A percentile compares a stretch with the other conserved stretches of the same genome.
Conservation (phyloP, 805 yeast species). For the Kuraishia cidri region DNA sequence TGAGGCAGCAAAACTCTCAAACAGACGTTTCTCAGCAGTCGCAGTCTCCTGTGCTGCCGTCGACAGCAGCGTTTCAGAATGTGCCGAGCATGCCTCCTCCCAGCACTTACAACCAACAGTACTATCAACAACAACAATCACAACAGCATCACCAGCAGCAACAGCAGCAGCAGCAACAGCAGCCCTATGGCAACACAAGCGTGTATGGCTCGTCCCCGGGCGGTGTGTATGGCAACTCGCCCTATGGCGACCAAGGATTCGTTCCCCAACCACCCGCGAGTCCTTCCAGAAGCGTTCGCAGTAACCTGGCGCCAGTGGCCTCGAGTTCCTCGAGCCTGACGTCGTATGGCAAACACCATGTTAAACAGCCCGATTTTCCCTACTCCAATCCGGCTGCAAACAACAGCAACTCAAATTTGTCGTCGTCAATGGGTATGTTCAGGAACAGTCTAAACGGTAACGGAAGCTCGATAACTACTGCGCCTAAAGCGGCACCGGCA, state of each 20-base stretch:
- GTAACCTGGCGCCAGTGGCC: slow-evolving; percentile 19
- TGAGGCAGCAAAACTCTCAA: too few species aligned
- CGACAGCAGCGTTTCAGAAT: slow-evolving; percentile 11
- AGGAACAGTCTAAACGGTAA: slow-evolving; percentile 6
- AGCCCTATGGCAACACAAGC: too few species aligned
- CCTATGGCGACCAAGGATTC: slow-evolving; percentile 4
- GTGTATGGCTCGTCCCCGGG: too few species aligned
- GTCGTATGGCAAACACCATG: slow-evolving; percentile 11
- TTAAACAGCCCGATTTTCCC: slow-evolving; percentile 9
- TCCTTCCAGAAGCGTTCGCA: slow-evolving; percentile 22
- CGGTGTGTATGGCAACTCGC: slow-evolving; percentile 7
- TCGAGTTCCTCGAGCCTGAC: slow-evolving; percentile 16
- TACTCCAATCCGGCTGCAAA: slow-evolving; percentile 13
- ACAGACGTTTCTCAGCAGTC: too few species aligned
- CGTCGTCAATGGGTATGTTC: too few species aligned
- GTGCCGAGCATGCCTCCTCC: slow-evolving; percentile 16
- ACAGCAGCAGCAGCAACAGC: background rate
- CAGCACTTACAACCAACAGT: slow-evolving; percentile 3
- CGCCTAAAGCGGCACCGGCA: background rate
- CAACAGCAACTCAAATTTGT: slow-evolving; percentile 18
- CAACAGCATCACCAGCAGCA: background rate
- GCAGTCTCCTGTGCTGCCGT: too few species aligned
- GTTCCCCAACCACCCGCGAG: slow-evolving; percentile 20
- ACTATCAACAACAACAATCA: slow-evolving; percentile 2
- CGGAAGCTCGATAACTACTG: too few species aligned